A percentile compares a stretch with the other conserved stretches of the same genome.
Conservation (phyloP, 805 yeast genomes). For the Zygosaccharomyces bisporus region DNA sequence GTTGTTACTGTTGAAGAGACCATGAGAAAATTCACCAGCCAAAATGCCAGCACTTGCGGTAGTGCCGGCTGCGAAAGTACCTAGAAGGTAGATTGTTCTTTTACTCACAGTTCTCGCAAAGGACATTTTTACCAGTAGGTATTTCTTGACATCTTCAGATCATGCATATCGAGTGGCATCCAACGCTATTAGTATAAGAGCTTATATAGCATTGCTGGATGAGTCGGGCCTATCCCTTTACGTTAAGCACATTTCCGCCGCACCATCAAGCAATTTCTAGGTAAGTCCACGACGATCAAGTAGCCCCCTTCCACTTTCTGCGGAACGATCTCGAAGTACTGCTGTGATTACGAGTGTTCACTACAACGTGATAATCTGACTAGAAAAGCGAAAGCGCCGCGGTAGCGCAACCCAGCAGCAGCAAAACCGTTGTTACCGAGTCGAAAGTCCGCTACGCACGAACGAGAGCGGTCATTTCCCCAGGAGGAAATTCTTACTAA, state of each 20-base stretch:
- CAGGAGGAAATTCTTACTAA: neutral
- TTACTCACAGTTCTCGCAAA: constrained; percentile 23
- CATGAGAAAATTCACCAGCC: constrained; percentile 12
- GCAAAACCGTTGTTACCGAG: neutral
- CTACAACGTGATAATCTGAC: neutral
- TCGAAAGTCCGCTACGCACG: neutral
- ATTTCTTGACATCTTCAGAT: neutral
- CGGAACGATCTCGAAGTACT: neutral
- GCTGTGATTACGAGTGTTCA: neutral
- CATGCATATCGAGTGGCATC: no score
- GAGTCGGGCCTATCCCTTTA: neutral
- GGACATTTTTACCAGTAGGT: neutral
- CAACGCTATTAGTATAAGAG: neutral
- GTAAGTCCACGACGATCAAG: no score
- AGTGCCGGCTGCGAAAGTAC: constrained; percentile 35
- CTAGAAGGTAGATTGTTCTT: constrained; percentile 23
- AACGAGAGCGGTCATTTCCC: neutral
- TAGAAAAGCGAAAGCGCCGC: neutral
- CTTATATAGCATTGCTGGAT: neutral
- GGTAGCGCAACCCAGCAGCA: neutral
- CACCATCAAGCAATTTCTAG: neutral
- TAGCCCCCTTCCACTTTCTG: no score
- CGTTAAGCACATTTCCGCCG: neutral
- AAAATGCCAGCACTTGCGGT: constrained; percentile 31
- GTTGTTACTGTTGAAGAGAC: constrained; percentile 18